Base-by-base conservation (phyloP, 202 grass and related monocot species). In the Schoenoplectus tabernaemontani region DNA sequence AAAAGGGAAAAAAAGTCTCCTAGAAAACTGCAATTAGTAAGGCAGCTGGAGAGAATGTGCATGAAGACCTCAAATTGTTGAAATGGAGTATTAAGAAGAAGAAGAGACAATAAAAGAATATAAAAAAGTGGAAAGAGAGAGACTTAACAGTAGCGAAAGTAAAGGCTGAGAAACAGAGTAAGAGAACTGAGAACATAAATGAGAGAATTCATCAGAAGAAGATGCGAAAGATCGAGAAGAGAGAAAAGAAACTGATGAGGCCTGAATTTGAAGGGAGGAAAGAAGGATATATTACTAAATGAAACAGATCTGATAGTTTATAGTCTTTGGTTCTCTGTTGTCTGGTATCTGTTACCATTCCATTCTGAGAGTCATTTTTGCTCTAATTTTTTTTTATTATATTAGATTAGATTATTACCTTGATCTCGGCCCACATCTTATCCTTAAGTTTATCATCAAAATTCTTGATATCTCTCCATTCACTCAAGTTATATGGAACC, bases 201-300 rank as follows among this genome's bases (percentile, higher is more conserved):
- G 95, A 87, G 46, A 89, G 91, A 73, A 87, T 90, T 78, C 74
- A 97, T 7, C 87, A 92, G 62, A 94, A 93, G 81, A 94, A 86
- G 84, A 85, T 87, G 78, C 78, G 84, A 62, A 87, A 86, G 70
- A 92, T 98, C 42, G 94, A 98, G 74, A 94, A 94, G 87, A 89
- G 91, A 0, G 95, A 98, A 87, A 94, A 94, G 83, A 98, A 98
- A 64, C 87, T 92, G 44, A 92, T 92, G 89, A 85, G 89, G 32
- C 91, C 91, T 6, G 91, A 91, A 1, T 98, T 94, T 84, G 95
- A 98, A 67, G 89, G 95, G 15, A 76, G 84, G 61, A 98, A 94
- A 85, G 86, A 92, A 64, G 91, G 89, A 38, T 90, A 98, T 63
- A 84, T 98, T 50, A 94, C 93, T 1, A 63, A 54, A 54, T 54